phyloP scores from a whole-genome alignment of 805 yeast species.

The Torulaspora gathmanii region DNA sequence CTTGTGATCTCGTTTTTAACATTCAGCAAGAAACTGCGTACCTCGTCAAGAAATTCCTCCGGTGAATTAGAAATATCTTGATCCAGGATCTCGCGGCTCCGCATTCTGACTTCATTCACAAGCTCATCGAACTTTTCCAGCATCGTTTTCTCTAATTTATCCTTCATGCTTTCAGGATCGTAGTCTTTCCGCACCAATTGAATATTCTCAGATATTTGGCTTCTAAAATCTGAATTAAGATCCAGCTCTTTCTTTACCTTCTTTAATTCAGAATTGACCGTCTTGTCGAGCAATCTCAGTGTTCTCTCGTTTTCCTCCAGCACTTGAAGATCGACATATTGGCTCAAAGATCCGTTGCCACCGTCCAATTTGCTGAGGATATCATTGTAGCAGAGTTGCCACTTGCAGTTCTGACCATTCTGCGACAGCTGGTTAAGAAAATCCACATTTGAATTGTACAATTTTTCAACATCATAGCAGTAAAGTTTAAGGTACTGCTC shows the following conservation, averaged over 20 bases:
- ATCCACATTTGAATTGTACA: constrained; percentile 38
- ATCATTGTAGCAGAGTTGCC: constrained; percentile 37
- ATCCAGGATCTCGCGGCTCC: constrained; percentile 20
- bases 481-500: constrained; percentile 48
- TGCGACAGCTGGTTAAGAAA: constrained; percentile 39
- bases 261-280: constrained; percentile 17
- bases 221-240: constrained; percentile 14
- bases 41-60: constrained; percentile 6
- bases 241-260: constrained; percentile 20
- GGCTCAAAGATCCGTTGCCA: constrained; percentile 15
- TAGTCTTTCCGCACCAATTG: constrained; percentile 9
- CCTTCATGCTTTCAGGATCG: constrained; percentile 16
- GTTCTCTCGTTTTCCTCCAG: constrained; percentile 9
- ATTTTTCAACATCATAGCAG: constrained; percentile 46
- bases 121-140: constrained; percentile 26
- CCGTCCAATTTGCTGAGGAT: constrained; percentile 18
- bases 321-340: constrained; percentile 15
- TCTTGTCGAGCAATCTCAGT: constrained; percentile 13
- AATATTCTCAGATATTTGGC: constrained; percentile 9
- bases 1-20: constrained; percentile 17
- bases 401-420: constrained; percentile 41
- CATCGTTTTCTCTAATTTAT: constrained; percentile 26
- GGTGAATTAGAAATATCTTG: constrained; percentile 15
- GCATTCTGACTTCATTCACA: constrained; percentile 14
- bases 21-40: constrained; percentile 6